phyloP scores from a whole-genome alignment of 805 yeast genomes.

The Komagataella pseudopastoris region DNA sequence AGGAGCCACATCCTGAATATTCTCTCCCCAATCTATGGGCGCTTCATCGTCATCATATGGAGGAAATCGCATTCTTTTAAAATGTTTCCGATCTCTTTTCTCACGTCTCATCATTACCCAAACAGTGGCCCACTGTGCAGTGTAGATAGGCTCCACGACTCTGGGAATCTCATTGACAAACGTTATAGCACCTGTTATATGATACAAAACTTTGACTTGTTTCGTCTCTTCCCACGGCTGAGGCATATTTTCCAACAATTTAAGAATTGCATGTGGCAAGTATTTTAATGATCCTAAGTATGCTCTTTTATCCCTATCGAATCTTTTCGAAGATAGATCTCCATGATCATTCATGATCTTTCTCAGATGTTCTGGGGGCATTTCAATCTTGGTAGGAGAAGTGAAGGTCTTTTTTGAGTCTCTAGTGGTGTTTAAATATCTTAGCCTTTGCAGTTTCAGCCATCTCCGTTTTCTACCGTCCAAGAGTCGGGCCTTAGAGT shows the following conservation, averaged over 20 bases:
- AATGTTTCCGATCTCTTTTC: constrained; percentile 79
- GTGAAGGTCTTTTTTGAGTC: constrained; percentile 12
- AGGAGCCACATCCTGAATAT: constrained; percentile 59
- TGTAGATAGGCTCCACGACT: constrained; percentile 83
- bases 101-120: constrained; percentile 93
- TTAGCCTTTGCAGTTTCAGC: constrained; percentile 47
- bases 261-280: constrained; percentile 90
- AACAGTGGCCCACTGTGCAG: constrained; percentile 90
- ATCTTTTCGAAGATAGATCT: constrained; percentile 67
- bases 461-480: constrained; percentile 37
- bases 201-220: constrained; percentile 83
- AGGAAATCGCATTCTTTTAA: constrained; percentile 87
- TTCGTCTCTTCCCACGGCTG: constrained; percentile 93
- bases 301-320: constrained; percentile 74
- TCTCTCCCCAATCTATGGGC: constrained; percentile 72
- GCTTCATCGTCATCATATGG: constrained; percentile 98
- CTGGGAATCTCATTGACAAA: constrained; percentile 88
- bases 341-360: constrained; percentile 76
- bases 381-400: constrained; percentile 53
- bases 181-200: constrained; percentile 85
- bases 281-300: constrained; percentile 85
- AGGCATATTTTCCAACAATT: constrained; percentile 90
- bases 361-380: constrained; percentile 91
- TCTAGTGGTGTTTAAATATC: constrained; percentile 26
- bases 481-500: constrained; percentile 16